Percentiles rank a stretch among this genome's conserved stretches.
Conservation (phyloP, 1,284 basidiomycete species). For the Leccinum pachyderme region DNA sequence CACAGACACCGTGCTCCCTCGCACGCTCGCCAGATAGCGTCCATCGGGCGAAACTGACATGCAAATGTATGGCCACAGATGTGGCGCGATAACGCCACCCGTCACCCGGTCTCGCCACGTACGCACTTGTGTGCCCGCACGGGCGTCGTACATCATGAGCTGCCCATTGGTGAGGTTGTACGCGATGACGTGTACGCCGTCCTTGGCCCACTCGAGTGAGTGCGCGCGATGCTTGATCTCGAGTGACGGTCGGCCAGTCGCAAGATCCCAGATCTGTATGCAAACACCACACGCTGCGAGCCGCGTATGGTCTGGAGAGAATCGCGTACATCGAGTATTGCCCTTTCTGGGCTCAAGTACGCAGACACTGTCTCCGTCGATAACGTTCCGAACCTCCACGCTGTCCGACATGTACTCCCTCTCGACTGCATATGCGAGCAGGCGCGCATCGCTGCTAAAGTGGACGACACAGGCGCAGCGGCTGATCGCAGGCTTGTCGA, state of each 20-base stretch:
- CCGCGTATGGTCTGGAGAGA: constrained; percentile 25
- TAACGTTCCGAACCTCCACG: constrained; percentile 17
- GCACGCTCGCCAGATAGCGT: constrained; percentile 20
- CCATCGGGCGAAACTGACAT: constrained; percentile 24
- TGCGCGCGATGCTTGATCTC: constrained; percentile 30
- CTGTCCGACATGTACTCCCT: constrained; percentile 29
- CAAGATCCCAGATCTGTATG: constrained; percentile 26
- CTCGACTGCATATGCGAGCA: constrained; percentile 24
- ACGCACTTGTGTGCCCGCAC: constrained; percentile 20
- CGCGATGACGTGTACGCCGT: constrained; percentile 21
- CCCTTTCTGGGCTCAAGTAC: constrained; percentile 27
- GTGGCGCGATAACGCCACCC: background rate
- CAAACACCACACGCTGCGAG: constrained; percentile 25
- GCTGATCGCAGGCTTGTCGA: constrained; percentile 23
- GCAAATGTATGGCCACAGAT: constrained; percentile 26
- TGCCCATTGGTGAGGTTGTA: constrained; percentile 25
- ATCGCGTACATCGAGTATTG: constrained; percentile 28
- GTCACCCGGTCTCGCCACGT: constrained; percentile 20
- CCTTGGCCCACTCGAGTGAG: constrained; percentile 25
- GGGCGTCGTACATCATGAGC: constrained; percentile 26
- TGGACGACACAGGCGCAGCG: constrained; percentile 26
- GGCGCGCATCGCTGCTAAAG: constrained; percentile 20
- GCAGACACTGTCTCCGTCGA: constrained; percentile 13
- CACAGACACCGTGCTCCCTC: constrained; percentile 17
- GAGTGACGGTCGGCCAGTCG: constrained; percentile 15